Evolutionary conservation across 352 stramenopile species (phyloP), one percentile per base, ranked within the genome.

Genomic region (Phytopythium boreale): DNA sequence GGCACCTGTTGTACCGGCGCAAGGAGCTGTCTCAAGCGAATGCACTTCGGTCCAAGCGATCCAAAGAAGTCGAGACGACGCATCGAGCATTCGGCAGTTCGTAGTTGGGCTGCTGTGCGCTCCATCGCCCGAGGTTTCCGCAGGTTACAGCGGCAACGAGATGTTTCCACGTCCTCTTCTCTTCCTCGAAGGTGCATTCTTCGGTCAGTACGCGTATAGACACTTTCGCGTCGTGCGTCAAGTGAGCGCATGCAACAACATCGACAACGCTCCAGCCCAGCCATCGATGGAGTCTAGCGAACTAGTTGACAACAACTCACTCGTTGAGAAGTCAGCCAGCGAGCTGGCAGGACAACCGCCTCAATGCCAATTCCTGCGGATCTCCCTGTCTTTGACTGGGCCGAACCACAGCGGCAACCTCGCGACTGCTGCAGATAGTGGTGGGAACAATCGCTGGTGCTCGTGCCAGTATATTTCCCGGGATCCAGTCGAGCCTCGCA

Each of bases 141-240:
- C 47, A n/a, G 10, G 10, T 8, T 49, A 2, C 43, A 26, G 20
- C 20, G 5, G 19, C 7, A n/a, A n/a, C 24, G 24, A 34, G 6
- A 34, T 11, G 24, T 10, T 1, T 34, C 47, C 9, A 26, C 47
- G 6, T 0, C 47, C 47, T 19, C 31, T 58, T 6, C 0, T 44
- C 1, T 58, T 77, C 26, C 31, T 49, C 1, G 63, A 82, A 66
- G 76, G 76, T 10, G 72, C 66, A 0, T 27, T 84, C 10, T 68
- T 77, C 14, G 63, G 51, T n/a, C 61, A 44, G 43, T 82, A 76
- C 41, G 62, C 66, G 2, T 84, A 76, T 41, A 63, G 46, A 2
- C 71, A 84, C 31, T 63, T 39, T 12, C 75, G 72, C 22, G 41
- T 77, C 4, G 22, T 59, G 51, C 62, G 63, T 26, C 37, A 44